phyloP scores from a whole-genome alignment of 306 rosid species.

The Lathyrus tuberosus region DNA sequence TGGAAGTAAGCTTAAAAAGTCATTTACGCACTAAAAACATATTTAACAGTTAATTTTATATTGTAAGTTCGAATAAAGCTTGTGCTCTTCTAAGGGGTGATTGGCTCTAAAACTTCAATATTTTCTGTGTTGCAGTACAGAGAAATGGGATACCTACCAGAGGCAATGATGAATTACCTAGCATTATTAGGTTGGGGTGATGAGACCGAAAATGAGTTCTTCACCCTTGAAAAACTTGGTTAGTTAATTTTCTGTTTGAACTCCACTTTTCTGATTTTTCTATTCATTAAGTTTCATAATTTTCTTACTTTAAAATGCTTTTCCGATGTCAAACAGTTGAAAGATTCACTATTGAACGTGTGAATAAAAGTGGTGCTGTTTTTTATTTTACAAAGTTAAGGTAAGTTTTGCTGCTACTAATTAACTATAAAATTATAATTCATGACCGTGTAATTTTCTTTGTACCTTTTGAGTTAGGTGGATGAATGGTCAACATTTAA shows the following conservation, averaged over 20 bases:
- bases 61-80: neutral
- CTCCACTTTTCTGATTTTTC: slow-evolving; percentile 12
- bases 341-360: slow-evolving; percentile 80
- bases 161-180: slow-evolving; percentile 92
- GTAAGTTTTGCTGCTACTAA: slow-evolving; percentile 43
- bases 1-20: neutral
- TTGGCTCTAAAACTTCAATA: slow-evolving; percentile 34
- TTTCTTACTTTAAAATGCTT: slow-evolving; percentile 35
- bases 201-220: slow-evolving; percentile 94
- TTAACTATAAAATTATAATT: neutral
- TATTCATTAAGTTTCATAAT: neutral
- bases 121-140: slow-evolving; percentile 60
- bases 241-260: slow-evolving; percentile 43
- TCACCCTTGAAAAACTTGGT: slow-evolving; percentile 82
- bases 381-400: slow-evolving; percentile 85
- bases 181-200: slow-evolving; percentile 99
- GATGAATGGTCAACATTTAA: slow-evolving; percentile 97
- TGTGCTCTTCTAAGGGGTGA: slow-evolving; percentile 10
- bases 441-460: slow-evolving; percentile 15
- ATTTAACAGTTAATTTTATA: neutral
- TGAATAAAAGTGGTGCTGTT: slow-evolving; percentile 92
- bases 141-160: slow-evolving; percentile 97
- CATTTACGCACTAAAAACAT: neutral
- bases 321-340: slow-evolving; percentile 62
- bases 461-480: slow-evolving; percentile 55